These are phyloP conservation scores for Globisporangium cederbergense DNA, from an alignment of 352 stramenopile genomes.

Conservation along the genomic window DNA sequence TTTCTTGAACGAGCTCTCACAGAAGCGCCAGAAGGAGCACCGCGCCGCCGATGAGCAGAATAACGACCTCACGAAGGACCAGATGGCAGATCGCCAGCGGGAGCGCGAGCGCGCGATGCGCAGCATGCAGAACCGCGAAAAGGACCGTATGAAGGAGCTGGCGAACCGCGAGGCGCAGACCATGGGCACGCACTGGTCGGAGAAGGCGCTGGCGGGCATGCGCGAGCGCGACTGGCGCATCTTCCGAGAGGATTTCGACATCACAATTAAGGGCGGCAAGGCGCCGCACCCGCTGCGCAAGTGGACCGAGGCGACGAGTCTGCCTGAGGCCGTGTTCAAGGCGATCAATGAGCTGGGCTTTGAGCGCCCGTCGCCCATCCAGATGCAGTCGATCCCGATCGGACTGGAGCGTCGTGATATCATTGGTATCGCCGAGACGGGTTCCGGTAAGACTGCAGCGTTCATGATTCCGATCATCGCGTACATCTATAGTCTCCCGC, in stretches of 20 bases:
- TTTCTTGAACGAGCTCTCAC: conserved; percentile 83
- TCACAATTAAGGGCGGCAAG: conserved; percentile 88
- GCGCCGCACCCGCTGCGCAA: conserved; percentile 94
- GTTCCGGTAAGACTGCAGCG: conserved; percentile 97
- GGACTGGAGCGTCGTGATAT: conserved; percentile 96
- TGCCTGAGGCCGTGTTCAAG: conserved; percentile 79
- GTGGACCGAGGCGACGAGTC: conserved; percentile 72
- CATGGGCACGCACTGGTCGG: conserved; percentile 89
- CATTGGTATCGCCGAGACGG: conserved; percentile 99
- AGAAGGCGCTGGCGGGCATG: conserved; percentile 94
- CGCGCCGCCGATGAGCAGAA: conserved; percentile 60
- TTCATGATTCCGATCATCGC: conserved; percentile 98
- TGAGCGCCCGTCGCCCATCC: conserved; percentile 96
- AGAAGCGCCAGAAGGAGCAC: conserved; percentile 85
- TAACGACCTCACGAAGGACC: conserved; percentile 50
- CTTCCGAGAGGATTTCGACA: conserved; percentile 99
- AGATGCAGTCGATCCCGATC: conserved; percentile 97
- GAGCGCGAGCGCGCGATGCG: conserved; percentile 67
- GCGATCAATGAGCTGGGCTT: conserved; percentile 93
- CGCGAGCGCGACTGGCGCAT: conserved; percentile 98
- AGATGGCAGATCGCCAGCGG: conserved; percentile 57
- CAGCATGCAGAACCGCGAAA: conserved; percentile 71
- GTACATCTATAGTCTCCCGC: conserved; percentile 92
- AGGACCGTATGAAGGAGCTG: conserved; percentile 59
- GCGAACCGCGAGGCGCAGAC: conserved; percentile 62